Base-by-base conservation (phyloP, 768 basidiomycete species). In the Leccinum rimulosum region DNA sequence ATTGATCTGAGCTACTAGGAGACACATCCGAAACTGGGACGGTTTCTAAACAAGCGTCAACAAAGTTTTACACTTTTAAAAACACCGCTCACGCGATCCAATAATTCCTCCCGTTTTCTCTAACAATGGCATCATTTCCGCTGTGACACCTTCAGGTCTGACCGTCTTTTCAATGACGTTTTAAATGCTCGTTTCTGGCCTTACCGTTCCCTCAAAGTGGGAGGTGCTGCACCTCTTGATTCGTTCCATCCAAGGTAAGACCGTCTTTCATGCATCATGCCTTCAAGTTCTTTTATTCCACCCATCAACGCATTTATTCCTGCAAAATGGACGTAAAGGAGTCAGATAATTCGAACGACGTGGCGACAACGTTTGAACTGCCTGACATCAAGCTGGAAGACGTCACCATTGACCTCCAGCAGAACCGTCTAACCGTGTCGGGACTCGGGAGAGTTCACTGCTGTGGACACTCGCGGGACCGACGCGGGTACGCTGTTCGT, bases 381-480 rank as follows among this genome's bases (percentile, higher is more conserved):
- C 57, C 57, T 3, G 81, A 83, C 6, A 62, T 84, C 54, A 79
- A 76, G 62, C 79, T 79, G 64, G 78, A 80, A 54, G 74, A 80
- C 55, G 76, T 84, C 52, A 68, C 67, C 35, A 78, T 84, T 52
- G 77, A 81, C 59, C 68, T 82, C 27, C 74, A 76, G 49, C 75
- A 80, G 57, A 73, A 75, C 56, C 75, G 76, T 38, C 70, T 84
- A 57, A 79, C 72, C 5, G 71, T 84, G 38, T 77, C 78, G 0
- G 83, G 80, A n/a, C n/a, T n/a, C n/a, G n/a, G n/a, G n/a, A n/a
- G n/a, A n/a, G n/a, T n/a, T n/a, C n/a, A n/a, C n/a, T n/a, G n/a
- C n/a, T n/a, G n/a, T n/a, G n/a, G n/a, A n/a, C n/a, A n/a, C n/a
- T n/a, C n/a, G n/a, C n/a, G n/a, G n/a, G n/a, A n/a, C n/a, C n/a